Evolutionary conservation across 202 grass and related monocot genomes (phyloP), one percentile per base, ranked within the genome.

Genomic region (Brachypodium distachyon): DNA sequence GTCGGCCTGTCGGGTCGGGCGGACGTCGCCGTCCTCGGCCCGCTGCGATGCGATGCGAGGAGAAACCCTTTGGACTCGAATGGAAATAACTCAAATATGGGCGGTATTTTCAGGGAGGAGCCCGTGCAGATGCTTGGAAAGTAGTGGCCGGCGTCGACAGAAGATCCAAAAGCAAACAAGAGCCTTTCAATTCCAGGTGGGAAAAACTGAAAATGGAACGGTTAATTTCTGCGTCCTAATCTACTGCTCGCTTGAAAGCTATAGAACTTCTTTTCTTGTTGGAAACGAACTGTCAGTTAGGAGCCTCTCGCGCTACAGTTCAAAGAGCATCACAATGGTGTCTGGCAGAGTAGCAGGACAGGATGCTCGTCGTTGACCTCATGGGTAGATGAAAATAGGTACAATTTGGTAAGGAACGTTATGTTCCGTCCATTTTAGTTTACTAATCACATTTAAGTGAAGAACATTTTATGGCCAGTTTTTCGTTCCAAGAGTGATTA

Each of bases 1-100:
- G n/a, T n/a, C n/a, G n/a, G n/a, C n/a, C n/a, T n/a, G n/a, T n/a
- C n/a, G 31, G 33, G 72, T 22, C 22, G 57, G 57, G 6, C 36
- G 28, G 65, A 47, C 65, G 53, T 72, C 56, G 58, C 80, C 79
- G 32, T 63, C 80, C 73, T 8, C 27, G 72, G 16, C 25, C 23
- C 16, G 48, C 50, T 7, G 70, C 52, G 25, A 22, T n/a, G 51
- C 26, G 23, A 64, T 4, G 34, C 9, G 1, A 27, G 1, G 38
- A 17, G 0, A 2, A 0, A 27, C 4, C 6, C 6, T 43, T 74
- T 58, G 34, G 50, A 57, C 23, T n/a, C 33, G 26, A 25, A 73
- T 55, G 34, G 50, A 3, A 40, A 9, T n/a, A n/a, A n/a, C n/a
- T n/a, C n/a, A n/a, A n/a, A n/a, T n/a, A n/a, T n/a, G 3, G 47